A percentile compares a stretch with the other conserved stretches of the same genome.
phyloP scores from a whole-genome alignment of 1,284 basidiomycete genomes.

The Mycena sp. region DNA sequence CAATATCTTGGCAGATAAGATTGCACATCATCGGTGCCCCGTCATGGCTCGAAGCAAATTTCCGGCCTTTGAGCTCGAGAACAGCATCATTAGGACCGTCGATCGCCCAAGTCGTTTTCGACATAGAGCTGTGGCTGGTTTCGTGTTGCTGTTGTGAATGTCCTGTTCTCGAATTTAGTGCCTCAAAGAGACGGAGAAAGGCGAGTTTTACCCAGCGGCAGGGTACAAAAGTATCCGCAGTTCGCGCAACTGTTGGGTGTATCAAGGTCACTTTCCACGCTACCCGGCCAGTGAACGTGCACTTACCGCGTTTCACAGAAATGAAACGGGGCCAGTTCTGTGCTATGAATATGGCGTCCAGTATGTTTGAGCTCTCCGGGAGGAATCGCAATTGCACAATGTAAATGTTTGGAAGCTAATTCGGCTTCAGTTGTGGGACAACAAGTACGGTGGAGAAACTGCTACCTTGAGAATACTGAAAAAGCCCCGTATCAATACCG shows the following conservation, averaged over 20 bases:
- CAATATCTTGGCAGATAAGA: constrained; percentile 62
- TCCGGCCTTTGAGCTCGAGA: constrained; percentile 63
- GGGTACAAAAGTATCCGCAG: constrained; percentile 67
- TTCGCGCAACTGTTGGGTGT: constrained; percentile 50
- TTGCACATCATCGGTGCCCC: constrained; percentile 74
- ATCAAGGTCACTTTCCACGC: constrained; percentile 37
- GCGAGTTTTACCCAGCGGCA: constrained; percentile 55
- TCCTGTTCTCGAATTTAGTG: constrained; percentile 45
- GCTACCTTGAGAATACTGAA: constrained; percentile 49
- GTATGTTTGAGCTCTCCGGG: constrained; percentile 51
- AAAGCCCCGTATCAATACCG: not conserved
- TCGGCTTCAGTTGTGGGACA: not conserved
- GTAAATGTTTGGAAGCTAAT: constrained; percentile 56
- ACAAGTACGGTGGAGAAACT: not conserved
- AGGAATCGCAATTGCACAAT: constrained; percentile 56
- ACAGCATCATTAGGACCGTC: constrained; percentile 57
- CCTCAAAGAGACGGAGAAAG: not conserved
- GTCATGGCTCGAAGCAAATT: constrained; percentile 64
- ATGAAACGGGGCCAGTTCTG: constrained; percentile 52
- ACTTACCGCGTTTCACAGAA: constrained; percentile 63
- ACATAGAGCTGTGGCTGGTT: constrained; percentile 73
- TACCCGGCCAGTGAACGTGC: constrained; percentile 57
- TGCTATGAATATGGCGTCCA: constrained; percentile 58
- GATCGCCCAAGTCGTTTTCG: constrained; percentile 61
- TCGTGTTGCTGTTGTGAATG: constrained; percentile 70